Evolutionary conservation across 1,139 yeast species (phyloP), one percentile per base, ranked within the genome.

Genomic region (Blastobotrys persicus): DNA sequence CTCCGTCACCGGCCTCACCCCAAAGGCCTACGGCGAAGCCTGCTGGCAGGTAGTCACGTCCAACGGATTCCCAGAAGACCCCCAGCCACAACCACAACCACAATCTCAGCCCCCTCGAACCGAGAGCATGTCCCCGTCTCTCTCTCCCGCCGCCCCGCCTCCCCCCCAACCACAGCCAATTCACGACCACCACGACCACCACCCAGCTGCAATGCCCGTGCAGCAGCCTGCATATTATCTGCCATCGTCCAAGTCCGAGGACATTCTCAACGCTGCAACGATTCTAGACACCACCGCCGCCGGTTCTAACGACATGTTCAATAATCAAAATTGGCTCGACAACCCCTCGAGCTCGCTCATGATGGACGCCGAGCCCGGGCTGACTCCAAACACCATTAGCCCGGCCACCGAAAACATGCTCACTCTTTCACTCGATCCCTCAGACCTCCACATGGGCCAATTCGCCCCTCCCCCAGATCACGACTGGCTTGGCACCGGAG

Each of bases 11-110:
- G 91, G 92, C 1, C 75, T 87, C 54, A 88, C 96, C 0, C 95
- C 95, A 33, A 86, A 88, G 70, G 85, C 88, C 4, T 88, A 88
- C 60, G 96, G 96, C 46, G 95, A 88, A 63, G 83, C 84, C 57
- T 86, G 95, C 65, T 85, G 88, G 79, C 87, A 83, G 58, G 84
- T 73, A 55, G 75, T 85, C 58, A 80, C 64, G 20, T 46, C 60
- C 6, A 54, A 55, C 42, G 60, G 61, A 31, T 46, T 50, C 18
- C 63, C 59, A 4, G 48, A 39, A 16, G 44, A 13, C 4, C 18
- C 13, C 12, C 38, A n/a, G 9, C 17, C 38, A n/a, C 38, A 34
- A 34, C 38, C 38, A 16, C 18, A 34, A 12, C 6, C 17, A 17
- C 19, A 13, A 12, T 19, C 38, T 3, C 38, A 13, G 13, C 18